phyloP scores from a whole-genome alignment of 2,329 filamentous ascomycete genomes.

The Cercospora berteroae region DNA sequence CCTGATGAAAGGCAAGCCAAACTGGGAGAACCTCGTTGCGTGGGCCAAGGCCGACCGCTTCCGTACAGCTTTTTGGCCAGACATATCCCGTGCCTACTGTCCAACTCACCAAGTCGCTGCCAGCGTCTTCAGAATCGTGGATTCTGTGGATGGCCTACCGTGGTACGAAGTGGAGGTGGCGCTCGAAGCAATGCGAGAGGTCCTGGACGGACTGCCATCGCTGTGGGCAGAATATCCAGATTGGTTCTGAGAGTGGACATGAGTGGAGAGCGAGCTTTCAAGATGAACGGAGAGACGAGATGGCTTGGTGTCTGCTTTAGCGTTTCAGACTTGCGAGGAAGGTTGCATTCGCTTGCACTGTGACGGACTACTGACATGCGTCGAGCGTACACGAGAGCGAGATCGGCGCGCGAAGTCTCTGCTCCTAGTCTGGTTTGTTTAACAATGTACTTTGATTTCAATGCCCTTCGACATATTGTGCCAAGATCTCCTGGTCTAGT shows the following conservation, averaged over 20 bases:
- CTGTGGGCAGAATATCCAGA: neutral
- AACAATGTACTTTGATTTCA: neutral
- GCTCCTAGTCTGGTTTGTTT: neutral
- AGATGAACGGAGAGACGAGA: neutral
- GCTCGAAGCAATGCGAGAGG: neutral
- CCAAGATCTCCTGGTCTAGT: neutral
- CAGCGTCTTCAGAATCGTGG: neutral
- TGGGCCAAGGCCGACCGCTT: conserved; percentile 12
- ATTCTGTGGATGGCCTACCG: neutral
- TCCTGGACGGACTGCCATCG: neutral
- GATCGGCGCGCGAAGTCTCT: no score
- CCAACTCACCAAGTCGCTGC: neutral
- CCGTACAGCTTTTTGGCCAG: neutral
- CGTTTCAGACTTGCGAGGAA: neutral
- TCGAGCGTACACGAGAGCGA: neutral
- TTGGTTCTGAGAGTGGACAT: neutral
- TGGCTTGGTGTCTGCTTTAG: neutral
- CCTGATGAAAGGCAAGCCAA: neutral
- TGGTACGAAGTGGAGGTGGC: neutral
- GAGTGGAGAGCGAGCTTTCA: neutral
- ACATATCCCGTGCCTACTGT: neutral
- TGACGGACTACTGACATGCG: neutral
- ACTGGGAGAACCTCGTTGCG: conserved; percentile 14
- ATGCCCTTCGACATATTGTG: neutral
- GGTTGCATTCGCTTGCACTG: neutral